Evolutionary conservation across 2,329 filamentous ascomycete genomes (phyloP), one percentile per base, ranked within the genome.

Genomic region (Paracoccidioides lutzii): DNA sequence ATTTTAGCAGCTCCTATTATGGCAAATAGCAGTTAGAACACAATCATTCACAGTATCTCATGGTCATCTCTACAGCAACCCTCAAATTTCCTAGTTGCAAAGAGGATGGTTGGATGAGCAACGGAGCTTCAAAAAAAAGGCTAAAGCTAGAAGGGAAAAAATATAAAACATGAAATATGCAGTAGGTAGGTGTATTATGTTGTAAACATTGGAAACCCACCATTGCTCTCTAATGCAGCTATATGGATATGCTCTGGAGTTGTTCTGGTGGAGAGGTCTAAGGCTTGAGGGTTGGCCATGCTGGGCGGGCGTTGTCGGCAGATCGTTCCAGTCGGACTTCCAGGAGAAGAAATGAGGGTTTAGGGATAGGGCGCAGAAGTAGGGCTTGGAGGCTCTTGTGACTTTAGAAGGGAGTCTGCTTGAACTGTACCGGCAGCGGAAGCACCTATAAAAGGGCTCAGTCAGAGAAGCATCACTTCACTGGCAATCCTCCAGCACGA

Each of bases 341-440:
- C 71, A 65, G 67, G 70, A 73, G 68, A 63, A 73, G 71, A 72
- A 73, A 73, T 73, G 66, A 73, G 71, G 71, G 71, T 69, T 73
- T 73, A 73, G 71, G 71, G 71, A 63, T 72, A 74, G 71, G 71
- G 71, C 71, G 70, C 69, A 65, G 61, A 63, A 63, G 65, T 74
- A 74, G 71, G 71, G 71, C 70, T 74, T 65, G 58, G 59, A 38
- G 15, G 45, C 33, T 38, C 51, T 35, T 55, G 28, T 53, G 51
- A 37, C 44, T 22, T 22, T 22, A 22, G 22, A 22, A 55, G 57
- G 52, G 50, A 54, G 54, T 33, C 41, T 56, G 22, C 46, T 43
- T 32, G 49, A 30, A 49, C 44, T 4, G 38, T 44, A 30, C 15
- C 4, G 30, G 4, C 57, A 1, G 15, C 40, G 50, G 45, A 41